Conservation (phyloP, 805 yeast genomes). For the Cyberlindnera xishuangbannaensis region DNA sequence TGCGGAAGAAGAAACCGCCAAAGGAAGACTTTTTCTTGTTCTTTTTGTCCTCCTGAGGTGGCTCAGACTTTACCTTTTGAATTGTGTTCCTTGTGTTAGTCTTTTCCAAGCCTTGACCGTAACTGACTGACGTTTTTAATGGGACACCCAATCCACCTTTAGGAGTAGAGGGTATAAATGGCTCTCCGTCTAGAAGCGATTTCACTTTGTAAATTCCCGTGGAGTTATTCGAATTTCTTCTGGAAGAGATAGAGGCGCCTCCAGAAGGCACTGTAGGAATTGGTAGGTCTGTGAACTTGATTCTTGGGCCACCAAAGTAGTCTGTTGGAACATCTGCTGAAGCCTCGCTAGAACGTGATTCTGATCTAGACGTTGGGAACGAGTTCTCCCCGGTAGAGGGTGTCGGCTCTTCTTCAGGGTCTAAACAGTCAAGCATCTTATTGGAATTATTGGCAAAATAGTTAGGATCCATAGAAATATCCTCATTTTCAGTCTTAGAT, state of each 20-base stretch:
- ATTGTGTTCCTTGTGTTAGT: slow-evolving; percentile 5
- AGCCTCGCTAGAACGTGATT: slow-evolving; percentile 4
- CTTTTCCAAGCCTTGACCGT: slow-evolving; percentile 4
- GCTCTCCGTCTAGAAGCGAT: slow-evolving; percentile 19
- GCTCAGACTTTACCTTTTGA: slow-evolving; percentile 10
- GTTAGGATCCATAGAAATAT: background rate
- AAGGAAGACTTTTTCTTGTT: background rate
- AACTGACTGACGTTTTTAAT: no score
- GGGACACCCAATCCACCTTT: no score
- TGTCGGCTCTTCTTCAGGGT: slow-evolving; percentile 1
- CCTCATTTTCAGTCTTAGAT: background rate
- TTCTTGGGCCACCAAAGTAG: slow-evolving; percentile 15
- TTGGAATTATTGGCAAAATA: background rate
- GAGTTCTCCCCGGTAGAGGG: background rate
- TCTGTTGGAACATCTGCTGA: slow-evolving; percentile 7
- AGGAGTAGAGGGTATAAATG: slow-evolving; percentile 1
- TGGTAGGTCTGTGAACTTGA: slow-evolving; percentile 17
- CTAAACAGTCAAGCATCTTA: slow-evolving; percentile 7
- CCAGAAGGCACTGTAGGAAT: slow-evolving; percentile 1
- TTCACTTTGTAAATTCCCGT: slow-evolving; percentile 20
- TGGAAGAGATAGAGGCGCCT: slow-evolving; percentile 6
- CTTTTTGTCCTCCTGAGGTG: slow-evolving; percentile 8
- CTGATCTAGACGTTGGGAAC: slow-evolving; percentile 2
- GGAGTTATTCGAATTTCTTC: slow-evolving; percentile 15
- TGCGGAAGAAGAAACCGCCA: slow-evolving; percentile 14